Conservation (phyloP, 768 basidiomycete species). For the Leccinum pellstonianum region DNA sequence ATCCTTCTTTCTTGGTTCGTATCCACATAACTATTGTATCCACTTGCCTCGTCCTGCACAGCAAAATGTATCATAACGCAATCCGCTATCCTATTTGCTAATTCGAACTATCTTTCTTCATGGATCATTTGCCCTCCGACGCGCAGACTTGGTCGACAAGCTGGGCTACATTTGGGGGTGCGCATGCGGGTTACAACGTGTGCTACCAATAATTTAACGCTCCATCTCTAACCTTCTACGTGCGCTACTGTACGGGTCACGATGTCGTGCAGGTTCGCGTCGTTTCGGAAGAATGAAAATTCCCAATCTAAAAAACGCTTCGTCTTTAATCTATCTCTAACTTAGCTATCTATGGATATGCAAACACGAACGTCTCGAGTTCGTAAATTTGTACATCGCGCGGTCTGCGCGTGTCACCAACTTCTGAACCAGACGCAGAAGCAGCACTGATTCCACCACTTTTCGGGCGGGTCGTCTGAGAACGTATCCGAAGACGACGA, state of each 20-base stretch:
- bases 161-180: too few species aligned
- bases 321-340: not conserved
- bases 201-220: too few species aligned
- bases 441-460: constrained; percentile 22
- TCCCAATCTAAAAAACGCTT: not conserved
- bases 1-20: not conserved
- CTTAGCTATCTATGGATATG: not conserved
- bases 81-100: constrained; percentile 16
- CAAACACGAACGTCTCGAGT: not conserved
- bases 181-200: too few species aligned
- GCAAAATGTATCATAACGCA: constrained; percentile 23
- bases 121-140: not conserved
- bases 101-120: not conserved
- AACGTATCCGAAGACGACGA: constrained; percentile 27
- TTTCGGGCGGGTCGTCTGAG: constrained; percentile 17
- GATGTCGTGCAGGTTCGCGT: too few species aligned
- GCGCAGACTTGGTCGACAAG: too few species aligned
- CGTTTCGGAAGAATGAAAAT: not conserved
- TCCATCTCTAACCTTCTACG: too few species aligned
- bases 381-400: not conserved
- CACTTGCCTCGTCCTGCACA: constrained; percentile 10
- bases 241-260: too few species aligned
- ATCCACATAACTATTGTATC: constrained; percentile 20
- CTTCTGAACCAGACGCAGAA: constrained; percentile 25
- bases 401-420: constrained; percentile 18